Evolutionary conservation across 192 early-diverging fungal genomes (phyloP).

Genomic region (Linnemannia exigua): DNA sequence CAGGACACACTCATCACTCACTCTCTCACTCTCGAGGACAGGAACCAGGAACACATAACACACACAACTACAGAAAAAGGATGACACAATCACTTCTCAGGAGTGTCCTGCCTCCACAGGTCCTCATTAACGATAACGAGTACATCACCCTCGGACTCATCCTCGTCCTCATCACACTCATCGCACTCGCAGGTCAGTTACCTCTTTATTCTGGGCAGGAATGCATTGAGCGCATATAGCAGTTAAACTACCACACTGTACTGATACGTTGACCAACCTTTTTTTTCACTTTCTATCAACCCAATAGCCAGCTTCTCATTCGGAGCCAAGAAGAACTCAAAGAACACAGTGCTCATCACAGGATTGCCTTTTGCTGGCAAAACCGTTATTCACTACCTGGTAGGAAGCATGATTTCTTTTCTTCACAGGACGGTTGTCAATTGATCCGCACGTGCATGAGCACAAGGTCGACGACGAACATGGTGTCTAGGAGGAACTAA

Average conservation of each 20-base stretch:
- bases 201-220: background rate
- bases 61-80: background rate
- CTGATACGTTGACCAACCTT: too few species aligned
- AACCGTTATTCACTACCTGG: slow-evolving; percentile 46
- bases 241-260: background rate
- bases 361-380: slow-evolving; percentile 55
- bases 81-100: slow-evolving; percentile 28
- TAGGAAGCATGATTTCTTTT: background rate
- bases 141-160: slow-evolving; percentile 26
- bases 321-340: slow-evolving; percentile 38
- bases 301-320: slow-evolving; percentile 30
- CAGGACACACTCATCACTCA: background rate
- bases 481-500: background rate
- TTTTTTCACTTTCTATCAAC: too few species aligned
- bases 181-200: slow-evolving; percentile 26
- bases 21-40: background rate
- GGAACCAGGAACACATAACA: background rate
- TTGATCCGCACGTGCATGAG: background rate
- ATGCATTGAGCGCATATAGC: background rate
- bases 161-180: slow-evolving; percentile 18
- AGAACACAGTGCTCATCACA: slow-evolving; percentile 51
- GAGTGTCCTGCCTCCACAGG: slow-evolving; percentile 27
- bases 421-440: too few species aligned
- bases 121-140: slow-evolving; percentile 47
- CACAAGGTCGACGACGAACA: background rate